Evolutionary conservation across 2,329 filamentous ascomycete species (phyloP), one percentile per base, ranked within the genome.

Genomic region (Aspergillus phoenicis): DNA sequence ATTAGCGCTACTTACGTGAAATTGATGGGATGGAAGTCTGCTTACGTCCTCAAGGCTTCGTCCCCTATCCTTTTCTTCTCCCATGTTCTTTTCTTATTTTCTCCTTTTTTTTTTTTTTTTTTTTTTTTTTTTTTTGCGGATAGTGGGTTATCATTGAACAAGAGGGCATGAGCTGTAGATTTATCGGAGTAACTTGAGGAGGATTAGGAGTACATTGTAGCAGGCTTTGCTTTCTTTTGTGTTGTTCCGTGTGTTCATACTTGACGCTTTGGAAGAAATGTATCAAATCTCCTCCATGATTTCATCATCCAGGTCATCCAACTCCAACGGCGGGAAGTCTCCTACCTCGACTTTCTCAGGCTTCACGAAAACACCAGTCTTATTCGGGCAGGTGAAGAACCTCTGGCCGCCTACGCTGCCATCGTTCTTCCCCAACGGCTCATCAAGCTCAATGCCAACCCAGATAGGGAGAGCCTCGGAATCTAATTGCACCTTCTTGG

Each of bases 401-500:
- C 81, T 78, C 65, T 77, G 74, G 15, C 80, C 80, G 59, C 77
- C 78, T 3, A 81, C 75, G 41, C 76, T 81, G 5, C 86, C 86
- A 67, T 89, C 85, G 68, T 89, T 89, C 77, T 87, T 87, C 26
- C 87, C 87, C 8, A 82, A 84, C 2, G 87, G 87, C 73, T 89
- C 87, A 69, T 89, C 87, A 41, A 89, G 79, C 62, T 79, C 77
- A 36, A 89, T 78, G 11, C 86, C 86, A 8, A 88, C 76, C 86
- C 86, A 88, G 20, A 80, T 68, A 2, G 77, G 77, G 53, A 71
- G 62, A 8, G 66, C 63, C 8, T 63, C 68, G 2, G 49, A 57
- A 3, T 66, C 67, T 30, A 70, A 57, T 15, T 71, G 60, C 26
- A 56, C 17, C 2, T 38, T 63, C 13, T 64, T 33, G n/a, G 33